These are phyloP conservation scores for Capsicum pubescens DNA, from an alignment of 257 asterid genomes.

Conservation along the genomic window DNA sequence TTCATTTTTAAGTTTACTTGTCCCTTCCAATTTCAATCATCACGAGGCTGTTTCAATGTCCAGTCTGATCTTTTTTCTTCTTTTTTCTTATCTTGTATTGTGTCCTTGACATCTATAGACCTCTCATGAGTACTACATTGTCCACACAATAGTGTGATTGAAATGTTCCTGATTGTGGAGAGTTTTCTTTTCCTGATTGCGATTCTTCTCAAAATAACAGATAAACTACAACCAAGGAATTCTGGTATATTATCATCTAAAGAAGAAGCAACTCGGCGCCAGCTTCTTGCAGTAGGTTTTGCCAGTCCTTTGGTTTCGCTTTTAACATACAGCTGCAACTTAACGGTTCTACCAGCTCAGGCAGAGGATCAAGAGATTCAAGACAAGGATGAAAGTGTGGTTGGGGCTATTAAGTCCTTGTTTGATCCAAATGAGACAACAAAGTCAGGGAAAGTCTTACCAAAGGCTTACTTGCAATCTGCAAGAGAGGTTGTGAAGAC, in stretches of 20 bases:
- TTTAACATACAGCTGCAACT: conserved; percentile 35
- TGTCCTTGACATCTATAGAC: conserved; percentile 11
- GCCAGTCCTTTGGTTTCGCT: conserved; percentile 47
- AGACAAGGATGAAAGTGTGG: conserved; percentile 55
- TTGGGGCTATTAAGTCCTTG: conserved; percentile 69
- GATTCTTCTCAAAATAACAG: conserved; percentile 37
- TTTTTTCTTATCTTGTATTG: background rate
- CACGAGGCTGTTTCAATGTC: background rate
- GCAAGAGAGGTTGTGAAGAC: conserved; percentile 90
- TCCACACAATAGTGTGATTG: background rate
- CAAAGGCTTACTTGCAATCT: conserved; percentile 84
- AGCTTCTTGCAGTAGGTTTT: conserved; percentile 45
- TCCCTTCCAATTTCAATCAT: background rate
- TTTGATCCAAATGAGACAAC: conserved; percentile 91
- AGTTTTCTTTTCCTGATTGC: background rate
- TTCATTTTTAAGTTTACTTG: conserved; percentile 9
- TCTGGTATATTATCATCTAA: conserved; percentile 37
- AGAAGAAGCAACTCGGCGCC: conserved; percentile 53
- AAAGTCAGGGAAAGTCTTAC: conserved; percentile 79
- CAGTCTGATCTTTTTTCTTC: background rate
- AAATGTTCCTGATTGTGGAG: conserved; percentile 4
- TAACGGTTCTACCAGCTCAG: conserved; percentile 45
- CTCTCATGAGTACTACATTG: background rate
- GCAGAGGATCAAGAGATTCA: conserved; percentile 60
- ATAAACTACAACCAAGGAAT: conserved; percentile 40